Percentiles rank a stretch among this genome's conserved stretches.
Conservation (phyloP, 2,329 filamentous ascomycete genomes). For the Cyclaneusma minus region DNA sequence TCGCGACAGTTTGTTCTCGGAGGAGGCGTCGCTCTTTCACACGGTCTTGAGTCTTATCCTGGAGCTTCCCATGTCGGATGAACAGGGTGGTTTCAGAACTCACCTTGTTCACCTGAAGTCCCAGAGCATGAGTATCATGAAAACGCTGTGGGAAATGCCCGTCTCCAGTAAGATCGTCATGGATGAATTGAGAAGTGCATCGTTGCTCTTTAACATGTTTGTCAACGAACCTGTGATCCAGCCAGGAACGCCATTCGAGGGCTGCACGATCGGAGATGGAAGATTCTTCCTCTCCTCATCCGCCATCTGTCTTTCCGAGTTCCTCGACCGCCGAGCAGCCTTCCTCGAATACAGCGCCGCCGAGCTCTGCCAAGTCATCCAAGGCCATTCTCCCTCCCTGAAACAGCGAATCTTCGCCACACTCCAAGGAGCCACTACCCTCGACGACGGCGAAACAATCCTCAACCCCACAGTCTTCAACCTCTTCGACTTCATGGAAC, state of each 20-base stretch:
- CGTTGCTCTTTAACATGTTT: conserved; percentile 67
- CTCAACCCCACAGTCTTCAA: conserved; percentile 71
- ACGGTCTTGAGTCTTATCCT: conserved; percentile 58
- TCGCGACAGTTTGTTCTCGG: conserved; percentile 53
- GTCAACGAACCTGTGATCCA: conserved; percentile 56
- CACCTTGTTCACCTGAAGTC: conserved; percentile 59
- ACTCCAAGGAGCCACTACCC: conserved; percentile 60
- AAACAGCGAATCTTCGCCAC: conserved; percentile 55
- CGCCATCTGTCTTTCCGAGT: conserved; percentile 32
- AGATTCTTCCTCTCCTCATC: conserved; percentile 47
- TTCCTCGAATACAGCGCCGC: conserved; percentile 73
- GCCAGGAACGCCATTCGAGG: conserved; percentile 60
- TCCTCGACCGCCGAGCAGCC: conserved; percentile 61
- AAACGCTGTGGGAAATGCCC: conserved; percentile 69
- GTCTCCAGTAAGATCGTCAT: conserved; percentile 64
- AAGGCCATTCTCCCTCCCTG: conserved; percentile 52
- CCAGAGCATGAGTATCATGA: conserved; percentile 57
- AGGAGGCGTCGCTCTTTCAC: conserved; percentile 68
- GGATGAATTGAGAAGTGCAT: conserved; percentile 62
- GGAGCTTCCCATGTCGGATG: conserved; percentile 48
- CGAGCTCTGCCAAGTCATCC: conserved; percentile 66
- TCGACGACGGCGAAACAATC: conserved; percentile 49
- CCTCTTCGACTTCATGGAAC: conserved; percentile 77
- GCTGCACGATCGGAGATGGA: conserved; percentile 38
- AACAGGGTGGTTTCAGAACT: conserved; percentile 38